Percentiles rank a stretch among this genome's conserved stretches.
Conservation (phyloP, 352 stramenopile genomes). For the Phytophthora melonis region DNA sequence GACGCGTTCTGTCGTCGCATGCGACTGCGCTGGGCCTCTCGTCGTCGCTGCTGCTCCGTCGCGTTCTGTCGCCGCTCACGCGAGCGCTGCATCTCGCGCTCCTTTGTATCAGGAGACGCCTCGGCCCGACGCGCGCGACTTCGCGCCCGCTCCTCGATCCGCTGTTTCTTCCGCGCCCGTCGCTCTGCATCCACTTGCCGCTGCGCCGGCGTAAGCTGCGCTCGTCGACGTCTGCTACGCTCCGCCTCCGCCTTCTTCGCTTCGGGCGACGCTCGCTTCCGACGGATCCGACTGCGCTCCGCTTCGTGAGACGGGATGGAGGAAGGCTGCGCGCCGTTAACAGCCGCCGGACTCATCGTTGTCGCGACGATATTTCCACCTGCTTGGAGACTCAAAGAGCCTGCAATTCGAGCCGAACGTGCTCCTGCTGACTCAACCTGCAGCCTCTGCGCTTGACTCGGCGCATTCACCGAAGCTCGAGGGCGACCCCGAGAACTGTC, state of each 20-base stretch:
- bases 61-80: conserved; percentile 69
- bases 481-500: conserved; percentile 10
- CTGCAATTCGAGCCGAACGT: neutral
- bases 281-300: conserved; percentile 65
- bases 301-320: conserved; percentile 53
- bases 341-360: neutral
- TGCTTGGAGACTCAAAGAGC: neutral
- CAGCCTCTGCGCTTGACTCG: neutral
- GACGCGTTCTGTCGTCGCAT: conserved; percentile 65
- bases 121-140: conserved; percentile 61
- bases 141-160: conserved; percentile 55
- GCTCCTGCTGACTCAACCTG: neutral
- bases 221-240: conserved; percentile 67
- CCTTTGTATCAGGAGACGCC: conserved; percentile 47
- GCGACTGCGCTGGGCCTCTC: conserved; percentile 70
- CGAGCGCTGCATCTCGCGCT: conserved; percentile 68
- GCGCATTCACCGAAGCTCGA: neutral
- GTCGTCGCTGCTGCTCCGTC: conserved; percentile 67
- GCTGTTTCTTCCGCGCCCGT: conserved; percentile 65
- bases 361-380: neutral
- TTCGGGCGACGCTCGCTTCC: conserved; percentile 57
- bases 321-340: neutral
- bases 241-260: conserved; percentile 57
- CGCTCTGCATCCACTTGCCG: conserved; percentile 73
- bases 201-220: conserved; percentile 70